These are phyloP conservation scores for Salinomyces thailandicus DNA, from an alignment of 2,329 filamentous ascomycete species.

Conservation along the genomic window DNA sequence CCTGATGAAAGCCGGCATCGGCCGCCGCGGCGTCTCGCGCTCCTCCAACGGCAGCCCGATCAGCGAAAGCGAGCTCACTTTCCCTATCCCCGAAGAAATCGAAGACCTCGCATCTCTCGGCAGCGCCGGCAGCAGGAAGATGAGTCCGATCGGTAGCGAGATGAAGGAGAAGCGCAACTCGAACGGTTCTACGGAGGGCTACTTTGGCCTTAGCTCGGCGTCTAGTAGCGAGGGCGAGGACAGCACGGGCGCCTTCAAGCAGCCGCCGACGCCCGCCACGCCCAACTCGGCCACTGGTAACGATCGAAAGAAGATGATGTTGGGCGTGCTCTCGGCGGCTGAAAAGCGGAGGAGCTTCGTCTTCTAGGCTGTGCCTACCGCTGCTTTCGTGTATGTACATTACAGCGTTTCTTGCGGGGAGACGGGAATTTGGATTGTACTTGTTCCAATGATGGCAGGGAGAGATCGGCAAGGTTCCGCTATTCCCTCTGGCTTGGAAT, in stretches of 20 bases:
- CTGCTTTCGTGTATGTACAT: not conserved
- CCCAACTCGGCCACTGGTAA: slow-evolving; percentile 79
- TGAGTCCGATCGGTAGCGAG: slow-evolving; percentile 29
- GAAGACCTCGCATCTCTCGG: slow-evolving; percentile 55
- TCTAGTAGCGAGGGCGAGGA: slow-evolving; percentile 53
- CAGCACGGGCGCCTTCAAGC: slow-evolving; percentile 23
- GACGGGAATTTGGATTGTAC: not conserved
- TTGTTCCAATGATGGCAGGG: no score
- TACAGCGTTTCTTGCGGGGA: not conserved
- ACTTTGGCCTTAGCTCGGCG: slow-evolving; percentile 52
- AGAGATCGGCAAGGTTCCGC: not conserved
- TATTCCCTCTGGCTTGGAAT: not conserved
- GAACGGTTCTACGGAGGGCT: slow-evolving; percentile 25
- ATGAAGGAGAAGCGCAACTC: slow-evolving; percentile 28
- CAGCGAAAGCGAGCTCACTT: slow-evolving; percentile 64
- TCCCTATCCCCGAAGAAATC: slow-evolving; percentile 56
- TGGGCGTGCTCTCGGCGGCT: slow-evolving; percentile 74
- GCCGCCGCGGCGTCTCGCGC: slow-evolving; percentile 63
- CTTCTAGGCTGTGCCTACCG: slow-evolving; percentile 24
- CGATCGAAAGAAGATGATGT: slow-evolving; percentile 68
- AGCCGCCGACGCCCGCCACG: slow-evolving; percentile 38
- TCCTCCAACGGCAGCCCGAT: slow-evolving; percentile 59
- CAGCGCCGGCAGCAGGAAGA: slow-evolving; percentile 23
- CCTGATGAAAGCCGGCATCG: slow-evolving; percentile 78
- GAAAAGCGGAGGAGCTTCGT: slow-evolving; percentile 77